Conservation (phyloP, 192 early-diverging fungal species). For the Kappamyces sp. region DNA sequence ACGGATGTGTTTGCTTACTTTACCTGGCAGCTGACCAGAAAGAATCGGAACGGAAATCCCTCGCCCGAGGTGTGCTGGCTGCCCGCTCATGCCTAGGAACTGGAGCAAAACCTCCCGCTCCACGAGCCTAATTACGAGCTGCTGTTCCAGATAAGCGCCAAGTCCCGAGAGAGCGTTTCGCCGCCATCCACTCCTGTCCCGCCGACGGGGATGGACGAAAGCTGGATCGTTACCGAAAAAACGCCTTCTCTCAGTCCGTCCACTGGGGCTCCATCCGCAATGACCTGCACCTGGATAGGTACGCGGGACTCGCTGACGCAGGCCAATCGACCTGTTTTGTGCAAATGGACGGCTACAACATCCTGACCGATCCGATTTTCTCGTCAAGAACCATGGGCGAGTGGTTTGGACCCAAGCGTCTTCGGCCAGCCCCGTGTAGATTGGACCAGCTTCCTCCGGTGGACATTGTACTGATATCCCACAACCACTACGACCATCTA, state of each 20-base stretch:
- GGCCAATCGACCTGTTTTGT: slow-evolving; percentile 52
- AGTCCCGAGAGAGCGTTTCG: slow-evolving; percentile 12
- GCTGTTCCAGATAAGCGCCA: not conserved
- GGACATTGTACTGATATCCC: slow-evolving; percentile 51
- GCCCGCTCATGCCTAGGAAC: not conserved
- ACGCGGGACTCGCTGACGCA: not conserved
- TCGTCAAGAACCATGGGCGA: slow-evolving; percentile 32
- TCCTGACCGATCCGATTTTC: slow-evolving; percentile 51
- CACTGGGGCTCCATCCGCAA: slow-evolving; percentile 2
- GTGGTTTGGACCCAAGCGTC: slow-evolving; percentile 39
- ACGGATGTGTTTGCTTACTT: slow-evolving; percentile 32
- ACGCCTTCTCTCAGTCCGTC: no score
- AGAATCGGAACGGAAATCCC: slow-evolving; percentile 32
- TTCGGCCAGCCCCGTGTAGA: slow-evolving; percentile 44
- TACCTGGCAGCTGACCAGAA: slow-evolving; percentile 30
- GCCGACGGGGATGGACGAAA: no score
- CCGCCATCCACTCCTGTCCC: not conserved
- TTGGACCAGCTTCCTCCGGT: slow-evolving; percentile 39
- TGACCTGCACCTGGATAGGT: slow-evolving; percentile 29
- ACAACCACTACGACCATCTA: slow-evolving; percentile 54
- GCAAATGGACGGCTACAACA: slow-evolving; percentile 47
- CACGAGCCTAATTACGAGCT: slow-evolving; percentile 28
- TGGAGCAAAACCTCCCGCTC: slow-evolving; percentile 23
- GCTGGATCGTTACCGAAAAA: no score
- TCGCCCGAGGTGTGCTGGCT: slow-evolving; percentile 14